Conservation (phyloP, 805 yeast species). For the Cephaloascus albidus region DNA sequence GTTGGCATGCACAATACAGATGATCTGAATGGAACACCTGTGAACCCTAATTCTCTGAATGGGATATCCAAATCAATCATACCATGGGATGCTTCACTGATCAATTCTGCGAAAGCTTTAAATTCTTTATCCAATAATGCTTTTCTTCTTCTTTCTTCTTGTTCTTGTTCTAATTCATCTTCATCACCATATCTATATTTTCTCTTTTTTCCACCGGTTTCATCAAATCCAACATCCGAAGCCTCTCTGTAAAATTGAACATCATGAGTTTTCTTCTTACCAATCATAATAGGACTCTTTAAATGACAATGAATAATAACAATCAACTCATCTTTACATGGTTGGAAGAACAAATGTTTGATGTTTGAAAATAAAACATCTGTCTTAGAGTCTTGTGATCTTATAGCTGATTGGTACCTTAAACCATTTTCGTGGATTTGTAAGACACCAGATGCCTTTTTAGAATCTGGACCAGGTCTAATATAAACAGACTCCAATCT, state of each 20-base stretch:
- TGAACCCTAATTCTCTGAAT: conserved; percentile 92
- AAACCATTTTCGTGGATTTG: conserved; percentile 95
- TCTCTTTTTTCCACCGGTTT: conserved; percentile 90
- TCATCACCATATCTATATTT: conserved; percentile 91
- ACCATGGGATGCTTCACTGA: conserved; percentile 82
- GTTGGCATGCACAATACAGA: conserved; percentile 95
- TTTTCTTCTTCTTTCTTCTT: conserved; percentile 92
- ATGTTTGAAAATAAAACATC: conserved; percentile 86
- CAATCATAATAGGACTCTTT: conserved; percentile 88
- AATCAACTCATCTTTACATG: conserved; percentile 89
- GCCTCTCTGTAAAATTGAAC: conserved; percentile 97
- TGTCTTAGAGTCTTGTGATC: conserved; percentile 68
- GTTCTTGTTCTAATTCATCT: conserved; percentile 97
- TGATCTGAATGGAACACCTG: conserved; percentile 94
- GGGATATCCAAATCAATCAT: conserved; percentile 85
- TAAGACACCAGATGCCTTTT: conserved; percentile 83
- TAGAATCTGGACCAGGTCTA: conserved; percentile 96
- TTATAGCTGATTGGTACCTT: conserved; percentile 79
- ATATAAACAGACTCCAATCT: conserved; percentile 83
- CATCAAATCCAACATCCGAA: conserved; percentile 91
- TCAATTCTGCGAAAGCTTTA: conserved; percentile 78
- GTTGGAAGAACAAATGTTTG: conserved; percentile 90
- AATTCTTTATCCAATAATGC: conserved; percentile 88
- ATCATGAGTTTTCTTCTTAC: conserved; percentile 90
- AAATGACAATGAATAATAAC: conserved; percentile 89